phyloP scores from a whole-genome alignment of 371 early-diverging fungal species.

The Apophysomyces sp. region DNA sequence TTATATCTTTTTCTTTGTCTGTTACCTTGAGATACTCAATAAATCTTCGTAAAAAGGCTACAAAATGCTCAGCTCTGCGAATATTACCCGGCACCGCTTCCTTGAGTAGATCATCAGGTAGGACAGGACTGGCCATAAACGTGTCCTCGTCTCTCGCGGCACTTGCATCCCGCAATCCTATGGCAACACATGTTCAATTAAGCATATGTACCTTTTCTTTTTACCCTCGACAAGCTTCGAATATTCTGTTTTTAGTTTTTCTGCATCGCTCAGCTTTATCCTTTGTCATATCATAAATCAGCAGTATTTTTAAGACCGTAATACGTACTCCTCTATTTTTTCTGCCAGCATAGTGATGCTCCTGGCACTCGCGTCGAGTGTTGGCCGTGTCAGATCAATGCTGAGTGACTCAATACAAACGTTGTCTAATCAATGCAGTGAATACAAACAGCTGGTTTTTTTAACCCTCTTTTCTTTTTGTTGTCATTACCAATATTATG shows the following conservation, averaged over 20 bases:
- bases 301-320: background rate
- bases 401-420: constrained; percentile 98
- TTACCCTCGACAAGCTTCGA: constrained; percentile 80
- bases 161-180: constrained; percentile 75
- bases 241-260: constrained; percentile 89
- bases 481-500: constrained; percentile 99
- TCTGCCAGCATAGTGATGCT: constrained; percentile 73
- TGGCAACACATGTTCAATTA: background rate
- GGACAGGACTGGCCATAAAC: constrained; percentile 78
- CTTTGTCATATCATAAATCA: constrained; percentile 21
- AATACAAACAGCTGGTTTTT: background rate
- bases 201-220: background rate
- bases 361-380: constrained; percentile 87
- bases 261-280: constrained; percentile 84
- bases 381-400: constrained; percentile 90
- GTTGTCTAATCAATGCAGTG: constrained; percentile 65
- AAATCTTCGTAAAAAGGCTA: constrained; percentile 94
- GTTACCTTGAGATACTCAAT: constrained; percentile 96
- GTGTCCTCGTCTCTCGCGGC: constrained; percentile 73
- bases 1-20: background rate
- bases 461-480: background rate
- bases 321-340: constrained; percentile 67
- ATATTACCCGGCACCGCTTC: constrained; percentile 99
- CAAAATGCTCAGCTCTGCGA: constrained; percentile 97
- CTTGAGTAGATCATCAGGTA: constrained; percentile 91